A percentile compares a stretch with the other conserved stretches of the same genome.
Conservation (phyloP, 352 stramenopile genomes). For the Phytophthora sp. region DNA sequence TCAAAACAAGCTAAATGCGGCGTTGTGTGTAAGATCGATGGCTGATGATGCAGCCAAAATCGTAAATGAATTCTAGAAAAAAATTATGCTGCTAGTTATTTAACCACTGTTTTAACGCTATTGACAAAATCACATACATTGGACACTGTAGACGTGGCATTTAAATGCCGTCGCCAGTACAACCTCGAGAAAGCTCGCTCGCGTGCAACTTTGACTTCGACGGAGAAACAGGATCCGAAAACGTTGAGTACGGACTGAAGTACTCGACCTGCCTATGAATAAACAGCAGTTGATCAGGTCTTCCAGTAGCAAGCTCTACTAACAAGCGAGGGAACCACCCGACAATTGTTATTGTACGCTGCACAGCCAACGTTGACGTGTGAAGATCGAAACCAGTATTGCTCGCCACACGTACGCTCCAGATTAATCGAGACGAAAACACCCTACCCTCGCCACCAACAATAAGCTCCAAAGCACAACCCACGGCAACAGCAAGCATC, state of each 20-base stretch:
- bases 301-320: slow-evolving; percentile 17
- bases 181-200: neutral
- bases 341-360: slow-evolving; percentile 31
- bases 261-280: slow-evolving; percentile 30
- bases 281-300: slow-evolving; percentile 26
- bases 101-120: no score
- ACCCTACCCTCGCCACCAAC: slow-evolving; percentile 1
- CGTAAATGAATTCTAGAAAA: no score
- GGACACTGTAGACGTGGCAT: neutral
- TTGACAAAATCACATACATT: neutral
- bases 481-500: slow-evolving; percentile 2
- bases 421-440: slow-evolving; percentile 26
- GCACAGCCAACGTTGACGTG: slow-evolving; percentile 15
- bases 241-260: slow-evolving; percentile 24
- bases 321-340: slow-evolving; percentile 26
- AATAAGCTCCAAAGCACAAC: slow-evolving; percentile 11
- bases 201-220: neutral
- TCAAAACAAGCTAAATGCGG: no score
- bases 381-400: slow-evolving; percentile 9
- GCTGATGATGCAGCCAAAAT: no score
- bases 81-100: no score
- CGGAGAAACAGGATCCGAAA: slow-evolving; percentile 6
- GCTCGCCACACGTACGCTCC: neutral
- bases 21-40: no score
- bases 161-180: neutral